Evolutionary conservation across 495 filamentous ascomycete species (phyloP).

Genomic region (Lasiosphaeria hispida): DNA sequence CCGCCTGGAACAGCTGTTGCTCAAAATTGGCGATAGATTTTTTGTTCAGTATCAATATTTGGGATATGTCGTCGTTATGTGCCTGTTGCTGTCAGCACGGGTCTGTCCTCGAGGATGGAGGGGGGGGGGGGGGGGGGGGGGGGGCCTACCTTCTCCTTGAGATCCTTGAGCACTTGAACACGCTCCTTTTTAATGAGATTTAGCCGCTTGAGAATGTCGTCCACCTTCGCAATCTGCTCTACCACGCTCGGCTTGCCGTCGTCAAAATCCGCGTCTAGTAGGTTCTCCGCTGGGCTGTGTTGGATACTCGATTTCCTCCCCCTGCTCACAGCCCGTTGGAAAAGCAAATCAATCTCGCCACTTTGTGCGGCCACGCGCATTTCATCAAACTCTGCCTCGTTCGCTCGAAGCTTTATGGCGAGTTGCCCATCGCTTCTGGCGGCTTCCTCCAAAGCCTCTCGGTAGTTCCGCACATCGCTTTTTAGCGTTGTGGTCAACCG

Average conservation of each 20-base stretch:
- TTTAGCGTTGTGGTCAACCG: slow-evolving; percentile 83
- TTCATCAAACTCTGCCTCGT: slow-evolving; percentile 87
- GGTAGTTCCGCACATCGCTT: slow-evolving; percentile 80
- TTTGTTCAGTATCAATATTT: slow-evolving; percentile 95
- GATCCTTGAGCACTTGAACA: slow-evolving; percentile 86
- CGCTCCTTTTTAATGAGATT: slow-evolving; percentile 89
- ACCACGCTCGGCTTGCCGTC: slow-evolving; percentile 75
- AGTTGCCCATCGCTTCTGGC: slow-evolving; percentile 84
- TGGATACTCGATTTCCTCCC: slow-evolving; percentile 52
- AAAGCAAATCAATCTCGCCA: slow-evolving; percentile 85
- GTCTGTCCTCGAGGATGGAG: not conserved
- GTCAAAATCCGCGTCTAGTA: slow-evolving; percentile 89
- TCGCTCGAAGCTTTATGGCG: slow-evolving; percentile 75
- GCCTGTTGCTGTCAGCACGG: slow-evolving; percentile 56
- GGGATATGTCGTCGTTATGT: slow-evolving; percentile 94
- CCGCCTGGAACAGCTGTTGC: slow-evolving; percentile 82
- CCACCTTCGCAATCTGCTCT: slow-evolving; percentile 85
- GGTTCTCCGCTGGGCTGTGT: slow-evolving; percentile 64
- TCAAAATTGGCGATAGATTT: slow-evolving; percentile 89
- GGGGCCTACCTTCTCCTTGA: slow-evolving; percentile 84
- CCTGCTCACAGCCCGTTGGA: slow-evolving; percentile 73
- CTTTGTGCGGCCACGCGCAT: slow-evolving; percentile 88
- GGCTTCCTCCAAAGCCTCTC: slow-evolving; percentile 85
- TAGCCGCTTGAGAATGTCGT: slow-evolving; percentile 87
- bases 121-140: not conserved